Percentiles rank a stretch among this genome's conserved stretches.
Evolutionary conservation across 768 basidiomycete species (phyloP).

Genomic region (Boletus subcaerulescens): DNA sequence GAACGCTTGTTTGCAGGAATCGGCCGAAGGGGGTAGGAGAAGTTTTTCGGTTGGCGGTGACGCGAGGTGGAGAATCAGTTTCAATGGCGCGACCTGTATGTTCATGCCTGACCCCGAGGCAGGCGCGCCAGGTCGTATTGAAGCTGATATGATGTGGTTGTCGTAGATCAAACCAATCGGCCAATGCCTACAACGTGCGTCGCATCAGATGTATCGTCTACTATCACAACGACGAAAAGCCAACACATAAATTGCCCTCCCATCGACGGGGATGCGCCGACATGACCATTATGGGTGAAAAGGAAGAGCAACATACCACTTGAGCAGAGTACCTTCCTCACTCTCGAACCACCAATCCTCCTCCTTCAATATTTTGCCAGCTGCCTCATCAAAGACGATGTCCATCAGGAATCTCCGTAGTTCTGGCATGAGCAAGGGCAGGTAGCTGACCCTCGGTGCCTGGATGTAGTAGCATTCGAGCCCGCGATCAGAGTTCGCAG

Average conservation of each 20-base stretch:
- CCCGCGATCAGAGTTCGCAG: slow-evolving; percentile 85
- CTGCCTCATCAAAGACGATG: slow-evolving; percentile 86
- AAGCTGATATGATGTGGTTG: slow-evolving; percentile 66
- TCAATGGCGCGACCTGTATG: slow-evolving; percentile 53
- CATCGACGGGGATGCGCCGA: not conserved
- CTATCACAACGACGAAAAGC: not conserved
- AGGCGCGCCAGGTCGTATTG: slow-evolving; percentile 42
- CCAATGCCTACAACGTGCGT: slow-evolving; percentile 80
- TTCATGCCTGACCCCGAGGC: slow-evolving; percentile 40
- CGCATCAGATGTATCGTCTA: slow-evolving; percentile 8
- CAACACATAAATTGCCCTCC: not conserved
- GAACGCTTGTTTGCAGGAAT: slow-evolving; percentile 89
- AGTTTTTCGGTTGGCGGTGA: slow-evolving; percentile 87
- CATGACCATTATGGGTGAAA: not conserved
- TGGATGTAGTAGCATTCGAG: slow-evolving; percentile 89
- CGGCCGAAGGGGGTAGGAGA: slow-evolving; percentile 72
- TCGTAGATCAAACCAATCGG: slow-evolving; percentile 93
- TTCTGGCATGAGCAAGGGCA: slow-evolving; percentile 87
- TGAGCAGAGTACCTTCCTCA: slow-evolving; percentile 74
- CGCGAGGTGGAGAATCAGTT: slow-evolving; percentile 82
- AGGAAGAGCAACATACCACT: slow-evolving; percentile 62
- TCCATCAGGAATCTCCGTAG: slow-evolving; percentile 87
- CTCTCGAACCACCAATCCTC: slow-evolving; percentile 99
- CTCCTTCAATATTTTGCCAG: slow-evolving; percentile 71
- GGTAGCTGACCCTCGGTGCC: slow-evolving; percentile 89